Evolutionary conservation across 768 basidiomycete genomes (phyloP).

Genomic region (Lentinus tigrinus): DNA sequence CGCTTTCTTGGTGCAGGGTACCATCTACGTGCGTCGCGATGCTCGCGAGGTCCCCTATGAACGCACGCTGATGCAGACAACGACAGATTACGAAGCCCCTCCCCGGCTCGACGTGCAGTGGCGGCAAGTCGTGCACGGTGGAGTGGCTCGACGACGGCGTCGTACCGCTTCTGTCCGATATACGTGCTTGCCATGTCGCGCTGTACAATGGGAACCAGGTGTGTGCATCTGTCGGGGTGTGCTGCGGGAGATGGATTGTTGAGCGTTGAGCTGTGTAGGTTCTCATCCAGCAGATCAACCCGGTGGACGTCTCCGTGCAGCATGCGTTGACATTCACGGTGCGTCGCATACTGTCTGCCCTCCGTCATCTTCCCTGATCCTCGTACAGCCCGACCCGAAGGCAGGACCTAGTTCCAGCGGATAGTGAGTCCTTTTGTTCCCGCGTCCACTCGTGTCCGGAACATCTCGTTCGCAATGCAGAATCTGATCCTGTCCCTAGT

Average conservation of each 20-base stretch:
- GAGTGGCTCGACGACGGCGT: conserved; percentile 65
- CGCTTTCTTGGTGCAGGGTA: conserved; percentile 31
- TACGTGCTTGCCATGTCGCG: conserved; percentile 54
- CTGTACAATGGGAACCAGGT: conserved; percentile 61
- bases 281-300: conserved; percentile 55
- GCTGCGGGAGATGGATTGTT: background rate
- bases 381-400: conserved; percentile 47
- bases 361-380: background rate
- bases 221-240: conserved; percentile 19
- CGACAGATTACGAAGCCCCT: conserved; percentile 49
- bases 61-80: background rate
- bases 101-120: conserved; percentile 45
- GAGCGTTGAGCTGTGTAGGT: conserved; percentile 32
- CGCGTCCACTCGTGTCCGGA: background rate
- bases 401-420: conserved; percentile 55
- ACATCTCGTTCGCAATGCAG: background rate
- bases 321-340: conserved; percentile 59
- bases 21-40: conserved; percentile 39
- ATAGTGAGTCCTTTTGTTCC: conserved; percentile 46
- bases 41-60: background rate
- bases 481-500: conserved; percentile 32
- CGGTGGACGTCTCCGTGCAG: conserved; percentile 50
- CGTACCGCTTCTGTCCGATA: conserved; percentile 43
- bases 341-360: conserved; percentile 16
- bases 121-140: conserved; percentile 51